Evolutionary conservation across 2,329 filamentous ascomycete species (phyloP), one percentile per base, ranked within the genome.

Genomic region (Rhinocladiella similis): DNA sequence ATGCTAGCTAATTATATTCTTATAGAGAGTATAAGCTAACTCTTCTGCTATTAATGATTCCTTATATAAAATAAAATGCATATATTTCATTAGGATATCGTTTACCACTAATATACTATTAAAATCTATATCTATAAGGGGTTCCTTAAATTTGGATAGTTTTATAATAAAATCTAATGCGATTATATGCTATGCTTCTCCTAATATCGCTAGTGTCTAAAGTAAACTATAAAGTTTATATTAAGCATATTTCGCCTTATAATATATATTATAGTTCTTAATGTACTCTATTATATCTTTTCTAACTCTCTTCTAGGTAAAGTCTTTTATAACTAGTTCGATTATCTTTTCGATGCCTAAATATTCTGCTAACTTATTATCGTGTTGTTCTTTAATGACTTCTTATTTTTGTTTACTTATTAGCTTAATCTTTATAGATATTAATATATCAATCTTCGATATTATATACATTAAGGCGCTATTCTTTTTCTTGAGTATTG

Each of bases 331-430:
- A 33, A 60, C 47, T 1, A 57, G 50, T 43, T 61, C 20, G n/a
- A 61, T 51, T 19, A 36, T 57, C 33, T 61, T 61, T 19, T 56
- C 36, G 14, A 54, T 42, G 3, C 53, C 56, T 48, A n/a, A 22
- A 13, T 59, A 27, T 46, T 49, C 52, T 36, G 25, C 27, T 3
- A 48, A 20, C 19, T 19, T 36, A 22, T 48, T 27, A 20, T 59
- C 39, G 47, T 61, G 39, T 38, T 41, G 45, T 50, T 20, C 25
- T 16, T 33, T 25, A 27, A 50, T 57, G 19, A 56, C 39, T 6
- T 52, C 47, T 39, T 47, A 20, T 19, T 52, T 54, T 49, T 45
- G 22, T 29, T 43, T 16, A 29, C 43, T 16, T 19, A 22, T 35
- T 29, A 47, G 12, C 36, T 36, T 20, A 16, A 47, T 41, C 18